Evolutionary conservation across 2,329 filamentous ascomycete species (phyloP).

Genomic region (Thermothelomyces thermophilus): DNA sequence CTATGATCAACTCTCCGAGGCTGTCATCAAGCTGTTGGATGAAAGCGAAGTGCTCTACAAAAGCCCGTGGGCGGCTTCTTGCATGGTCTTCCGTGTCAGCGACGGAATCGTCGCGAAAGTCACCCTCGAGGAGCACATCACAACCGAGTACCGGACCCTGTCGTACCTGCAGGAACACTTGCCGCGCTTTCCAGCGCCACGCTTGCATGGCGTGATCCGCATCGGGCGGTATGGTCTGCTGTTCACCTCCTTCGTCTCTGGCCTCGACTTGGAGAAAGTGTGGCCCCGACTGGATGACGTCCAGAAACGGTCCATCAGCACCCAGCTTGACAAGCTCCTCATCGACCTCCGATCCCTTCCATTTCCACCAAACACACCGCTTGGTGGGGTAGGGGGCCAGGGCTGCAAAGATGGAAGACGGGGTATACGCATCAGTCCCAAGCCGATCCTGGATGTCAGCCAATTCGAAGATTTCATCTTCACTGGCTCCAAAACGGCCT

Average conservation of each 20-base stretch:
- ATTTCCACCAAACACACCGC: not conserved
- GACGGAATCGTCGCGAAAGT: slow-evolving; percentile 2
- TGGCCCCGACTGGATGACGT: not conserved
- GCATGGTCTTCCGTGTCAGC: slow-evolving; percentile 3
- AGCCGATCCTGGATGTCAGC: not conserved
- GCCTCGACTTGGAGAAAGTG: slow-evolving; percentile 2
- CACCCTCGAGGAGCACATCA: slow-evolving; percentile 2
- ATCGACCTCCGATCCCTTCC: not conserved
- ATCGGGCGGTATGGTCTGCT: not conserved
- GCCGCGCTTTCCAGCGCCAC: not conserved
- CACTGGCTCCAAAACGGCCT: slow-evolving; percentile 2
- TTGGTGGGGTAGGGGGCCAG: not conserved
- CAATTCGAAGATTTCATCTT: slow-evolving; percentile 9
- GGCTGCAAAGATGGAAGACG: slow-evolving; percentile 6
- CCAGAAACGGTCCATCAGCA: not conserved
- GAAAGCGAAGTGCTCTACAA: slow-evolving; percentile 4
- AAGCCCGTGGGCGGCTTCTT: slow-evolving; percentile 1
- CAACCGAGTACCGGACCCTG: not conserved
- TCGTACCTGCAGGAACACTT: slow-evolving; percentile 3
- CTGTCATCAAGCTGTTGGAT: slow-evolving; percentile 1
- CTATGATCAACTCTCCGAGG: not conserved
- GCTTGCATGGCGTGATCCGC: slow-evolving; percentile 1
- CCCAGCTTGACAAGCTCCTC: not conserved
- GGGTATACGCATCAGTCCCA: not conserved
- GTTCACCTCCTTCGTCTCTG: not conserved